phyloP scores from a whole-genome alignment of 257 asterid genomes.

The Capsicum rhomboideum region DNA sequence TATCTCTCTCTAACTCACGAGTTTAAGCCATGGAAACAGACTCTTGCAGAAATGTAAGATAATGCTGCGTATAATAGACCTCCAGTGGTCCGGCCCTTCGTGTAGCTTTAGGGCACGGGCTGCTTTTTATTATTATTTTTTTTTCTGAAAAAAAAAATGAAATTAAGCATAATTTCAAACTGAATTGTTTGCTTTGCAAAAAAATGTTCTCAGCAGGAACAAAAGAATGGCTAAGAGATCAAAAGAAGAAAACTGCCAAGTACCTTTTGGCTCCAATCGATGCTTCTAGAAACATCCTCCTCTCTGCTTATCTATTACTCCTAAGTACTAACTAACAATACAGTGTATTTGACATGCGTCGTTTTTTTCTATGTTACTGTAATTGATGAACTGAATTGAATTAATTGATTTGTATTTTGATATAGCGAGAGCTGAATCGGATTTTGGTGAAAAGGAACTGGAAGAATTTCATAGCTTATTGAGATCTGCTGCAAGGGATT shows the following conservation, averaged over 20 bases:
- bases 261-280: conserved; percentile 84
- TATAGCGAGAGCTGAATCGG: conserved; percentile 46
- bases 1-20: no score
- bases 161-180: neutral
- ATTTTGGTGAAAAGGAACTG: conserved; percentile 33
- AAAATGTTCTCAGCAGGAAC: conserved; percentile 77
- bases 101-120: no score
- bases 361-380: neutral
- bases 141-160: neutral
- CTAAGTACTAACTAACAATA: no score
- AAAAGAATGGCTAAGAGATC: conserved; percentile 87
- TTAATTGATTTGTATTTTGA: neutral
- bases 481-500: conserved; percentile 58
- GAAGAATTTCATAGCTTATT: conserved; percentile 49
- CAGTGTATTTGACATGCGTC: neutral
- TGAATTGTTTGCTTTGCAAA: neutral
- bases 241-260: conserved; percentile 77
- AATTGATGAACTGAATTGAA: neutral
- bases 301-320: conserved; percentile 53
- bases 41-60: no score
- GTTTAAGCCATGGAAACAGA: no score
- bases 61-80: no score
- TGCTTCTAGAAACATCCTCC: conserved; percentile 75
- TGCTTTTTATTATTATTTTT: no score
- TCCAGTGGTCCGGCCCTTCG: no score